phyloP scores from a whole-genome alignment of 805 yeast species.

The Schizosaccharomyces lindneri region DNA sequence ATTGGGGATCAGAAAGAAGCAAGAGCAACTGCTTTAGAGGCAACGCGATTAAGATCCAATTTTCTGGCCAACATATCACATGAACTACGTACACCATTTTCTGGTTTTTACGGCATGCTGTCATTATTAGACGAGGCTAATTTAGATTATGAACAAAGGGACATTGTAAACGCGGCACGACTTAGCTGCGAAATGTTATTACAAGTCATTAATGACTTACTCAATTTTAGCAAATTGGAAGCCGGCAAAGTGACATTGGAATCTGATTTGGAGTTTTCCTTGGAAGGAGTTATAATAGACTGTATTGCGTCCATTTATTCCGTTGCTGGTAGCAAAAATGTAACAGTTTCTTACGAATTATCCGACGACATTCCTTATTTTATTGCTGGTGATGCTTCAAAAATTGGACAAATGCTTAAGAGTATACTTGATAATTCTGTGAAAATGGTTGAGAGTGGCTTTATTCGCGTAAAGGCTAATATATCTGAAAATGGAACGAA shows the following conservation, averaged over 20 bases:
- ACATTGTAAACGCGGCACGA: slow-evolving; percentile 28
- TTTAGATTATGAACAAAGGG: slow-evolving; percentile 20
- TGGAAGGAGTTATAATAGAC: slow-evolving; percentile 22
- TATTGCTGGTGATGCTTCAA: slow-evolving; percentile 23
- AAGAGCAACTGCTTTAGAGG: slow-evolving; percentile 8
- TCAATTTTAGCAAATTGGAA: slow-evolving; percentile 30
- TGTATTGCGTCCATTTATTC: slow-evolving; percentile 23
- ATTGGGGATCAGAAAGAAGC: slow-evolving; percentile 10
- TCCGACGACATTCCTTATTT: slow-evolving; percentile 13
- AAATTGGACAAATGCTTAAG: slow-evolving; percentile 26
- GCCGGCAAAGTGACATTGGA: slow-evolving; percentile 26
- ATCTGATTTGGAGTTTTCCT: slow-evolving; percentile 23
- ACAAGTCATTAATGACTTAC: slow-evolving; percentile 28
- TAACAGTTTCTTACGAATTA: slow-evolving; percentile 23
- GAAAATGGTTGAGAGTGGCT: slow-evolving; percentile 24
- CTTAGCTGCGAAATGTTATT: slow-evolving; percentile 27
- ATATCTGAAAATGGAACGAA: slow-evolving; percentile 16
- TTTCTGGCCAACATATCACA: slow-evolving; percentile 32
- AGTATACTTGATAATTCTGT: slow-evolving; percentile 30
- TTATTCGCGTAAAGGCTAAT: slow-evolving; percentile 16
- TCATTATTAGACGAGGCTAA: slow-evolving; percentile 26
- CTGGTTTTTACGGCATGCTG: slow-evolving; percentile 26
- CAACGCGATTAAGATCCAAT: slow-evolving; percentile 19
- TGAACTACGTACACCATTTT: slow-evolving; percentile 32
- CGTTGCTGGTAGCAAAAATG: slow-evolving; percentile 20